Conservation (phyloP, 768 basidiomycete genomes). For the Trametes elegans region DNA sequence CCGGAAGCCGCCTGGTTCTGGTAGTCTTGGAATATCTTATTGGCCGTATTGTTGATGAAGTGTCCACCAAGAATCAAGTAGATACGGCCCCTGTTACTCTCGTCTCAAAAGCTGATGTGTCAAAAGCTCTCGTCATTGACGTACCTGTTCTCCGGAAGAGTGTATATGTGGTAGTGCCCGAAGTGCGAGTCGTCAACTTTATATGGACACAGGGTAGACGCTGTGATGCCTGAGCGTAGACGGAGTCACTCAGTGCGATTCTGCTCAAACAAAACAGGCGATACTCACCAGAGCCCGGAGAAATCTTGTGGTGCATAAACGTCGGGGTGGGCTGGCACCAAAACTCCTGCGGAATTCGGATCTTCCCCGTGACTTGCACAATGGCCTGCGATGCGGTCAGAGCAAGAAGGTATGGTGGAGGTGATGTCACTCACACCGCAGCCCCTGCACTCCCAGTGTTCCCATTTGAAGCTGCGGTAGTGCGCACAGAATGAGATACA, state of each 20-base stretch:
- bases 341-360: conserved; percentile 36
- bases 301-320: conserved; percentile 13
- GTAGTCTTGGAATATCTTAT: conserved; percentile 61
- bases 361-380: conserved; percentile 22
- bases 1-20: conserved; percentile 62
- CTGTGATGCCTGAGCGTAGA: conserved; percentile 16
- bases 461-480: conserved; percentile 64
- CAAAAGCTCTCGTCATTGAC: no score
- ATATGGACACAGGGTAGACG: conserved; percentile 4
- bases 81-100: conserved; percentile 67
- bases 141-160: conserved; percentile 26
- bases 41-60: conserved; percentile 41
- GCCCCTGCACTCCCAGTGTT: conserved; percentile 64
- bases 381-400: conserved; percentile 8
- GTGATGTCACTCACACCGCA: conserved; percentile 49
- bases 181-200: conserved; percentile 21
- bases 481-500: not conserved
- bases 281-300: conserved; percentile 25
- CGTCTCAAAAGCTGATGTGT: no score
- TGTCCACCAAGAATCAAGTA: conserved; percentile 48
- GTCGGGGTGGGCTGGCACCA: conserved; percentile 29
- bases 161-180: conserved; percentile 45
- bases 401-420: not conserved
- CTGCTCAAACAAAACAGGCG: no score
- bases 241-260: no score